phyloP scores from a whole-genome alignment of 345 rosid genomes.

The Corymbia maculata region DNA sequence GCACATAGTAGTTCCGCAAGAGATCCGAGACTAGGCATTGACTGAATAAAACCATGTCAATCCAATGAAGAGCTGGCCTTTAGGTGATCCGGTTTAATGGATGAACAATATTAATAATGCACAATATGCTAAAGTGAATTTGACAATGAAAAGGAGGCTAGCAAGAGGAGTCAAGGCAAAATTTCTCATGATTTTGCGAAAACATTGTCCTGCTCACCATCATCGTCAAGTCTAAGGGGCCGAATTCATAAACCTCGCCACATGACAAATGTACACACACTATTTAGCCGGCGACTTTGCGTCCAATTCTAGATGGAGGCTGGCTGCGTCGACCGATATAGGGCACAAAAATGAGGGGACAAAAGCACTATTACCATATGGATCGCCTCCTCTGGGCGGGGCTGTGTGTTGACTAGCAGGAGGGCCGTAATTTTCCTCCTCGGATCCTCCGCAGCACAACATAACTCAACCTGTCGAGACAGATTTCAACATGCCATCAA shows the following conservation, averaged over 20 bases:
- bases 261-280: neutral
- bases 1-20: neutral
- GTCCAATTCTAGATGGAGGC: neutral
- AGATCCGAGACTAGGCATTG: neutral
- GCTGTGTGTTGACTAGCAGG: constrained; percentile 60
- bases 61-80: neutral
- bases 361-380: constrained; percentile 27
- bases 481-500: neutral
- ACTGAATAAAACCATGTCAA: neutral
- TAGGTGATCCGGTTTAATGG: neutral
- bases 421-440: constrained; percentile 70
- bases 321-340: neutral
- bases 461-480: constrained; percentile 19
- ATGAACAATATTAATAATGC: neutral
- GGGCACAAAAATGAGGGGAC: neutral
- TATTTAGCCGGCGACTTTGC: neutral
- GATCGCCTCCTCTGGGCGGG: constrained; percentile 65
- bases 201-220: neutral
- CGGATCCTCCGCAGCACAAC: constrained; percentile 89
- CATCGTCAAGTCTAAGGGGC: neutral
- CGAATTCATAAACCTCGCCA: neutral
- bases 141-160: neutral
- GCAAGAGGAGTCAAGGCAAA: neutral
- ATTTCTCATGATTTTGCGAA: neutral
- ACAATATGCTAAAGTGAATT: neutral